These are phyloP conservation scores for Mariannaea elegans DNA, from an alignment of 2,329 filamentous ascomycete species.

Conservation along the genomic window DNA sequence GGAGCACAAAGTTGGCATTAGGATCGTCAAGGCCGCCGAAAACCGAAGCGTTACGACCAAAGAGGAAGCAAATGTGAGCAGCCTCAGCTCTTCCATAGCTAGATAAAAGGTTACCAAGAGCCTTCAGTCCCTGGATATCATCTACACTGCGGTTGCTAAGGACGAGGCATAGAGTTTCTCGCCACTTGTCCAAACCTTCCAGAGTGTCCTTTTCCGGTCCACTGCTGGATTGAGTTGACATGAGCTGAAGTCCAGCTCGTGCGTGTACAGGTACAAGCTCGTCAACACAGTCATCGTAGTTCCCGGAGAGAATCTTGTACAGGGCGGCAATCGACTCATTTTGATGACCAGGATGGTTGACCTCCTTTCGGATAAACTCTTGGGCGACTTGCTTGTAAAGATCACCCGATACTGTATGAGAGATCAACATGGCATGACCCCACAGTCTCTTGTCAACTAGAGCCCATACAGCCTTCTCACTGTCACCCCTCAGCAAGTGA, in stretches of 20 bases:
- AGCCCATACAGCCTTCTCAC: constrained; percentile 91
- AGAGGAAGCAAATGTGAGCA: constrained; percentile 92
- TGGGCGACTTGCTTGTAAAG: constrained; percentile 93
- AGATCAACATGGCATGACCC: constrained; percentile 95
- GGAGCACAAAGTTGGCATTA: constrained; percentile 78
- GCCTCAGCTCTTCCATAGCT: constrained; percentile 91
- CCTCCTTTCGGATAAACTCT: constrained; percentile 95
- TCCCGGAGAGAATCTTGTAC: constrained; percentile 94
- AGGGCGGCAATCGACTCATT: constrained; percentile 90
- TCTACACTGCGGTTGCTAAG: constrained; percentile 86
- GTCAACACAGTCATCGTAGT: constrained; percentile 92
- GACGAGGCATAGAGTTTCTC: constrained; percentile 85
- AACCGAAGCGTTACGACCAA: constrained; percentile 74
- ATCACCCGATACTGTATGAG: constrained; percentile 78
- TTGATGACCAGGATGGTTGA: constrained; percentile 81
- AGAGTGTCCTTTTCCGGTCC: constrained; percentile 75
- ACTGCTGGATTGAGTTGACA: constrained; percentile 75
- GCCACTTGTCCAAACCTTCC: constrained; percentile 92
- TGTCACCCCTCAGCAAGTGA: constrained; percentile 79
- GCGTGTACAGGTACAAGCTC: constrained; percentile 94
- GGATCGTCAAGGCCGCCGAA: constrained; percentile 88
- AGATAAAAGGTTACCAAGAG: constrained; percentile 82
- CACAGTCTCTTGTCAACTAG: constrained; percentile 93
- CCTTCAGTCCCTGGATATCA: constrained; percentile 79
- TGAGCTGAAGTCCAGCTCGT: constrained; percentile 88